Evolutionary conservation across 257 asterid genomes (phyloP), one percentile per base, ranked within the genome.

Genomic region (Nicotiana knightiana): DNA sequence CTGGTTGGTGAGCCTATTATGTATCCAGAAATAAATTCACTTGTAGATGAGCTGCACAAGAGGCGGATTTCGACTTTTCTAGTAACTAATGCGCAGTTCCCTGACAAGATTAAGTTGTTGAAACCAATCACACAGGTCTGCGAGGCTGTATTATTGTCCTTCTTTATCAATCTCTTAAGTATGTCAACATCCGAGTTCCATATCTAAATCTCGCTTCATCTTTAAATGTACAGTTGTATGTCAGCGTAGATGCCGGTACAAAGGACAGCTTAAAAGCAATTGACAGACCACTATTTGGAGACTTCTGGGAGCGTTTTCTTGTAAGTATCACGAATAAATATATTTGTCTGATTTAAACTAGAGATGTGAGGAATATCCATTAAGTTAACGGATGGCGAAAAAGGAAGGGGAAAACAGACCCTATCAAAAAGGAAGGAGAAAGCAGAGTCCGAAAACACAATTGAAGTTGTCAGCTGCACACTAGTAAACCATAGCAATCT

Each of bases 1-100:
- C 97, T 96, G 86, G 98, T 96, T 77, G 98, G 99, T 79, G 99
- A 96, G 85, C 98, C 99, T 79, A 96, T 96, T 85, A 96, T 96
- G 99, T 94, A 96, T 83, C 99, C 98, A 4, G 99, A 94, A 90
- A 96, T 96, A 70, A 96, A 96, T 77, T 32, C 95, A 77, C 97
- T 96, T 30, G 82, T 96, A 53, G 97, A 93, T 64, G 99, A 96
- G 91, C 91, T 96, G 82, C 99, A 94, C 73, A 83, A 85, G 81
- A 92, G 98, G 87, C 86, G 93, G 67, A 94, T 96, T 83, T 96
- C 99, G 2, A 96, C 99, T 87, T 96, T 96, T 85, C 94, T 96
- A 39, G 99, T 94, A 62, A 96, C 99, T 83, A 96, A 96, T 87
- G 99, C 99, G 4, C 99, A 96, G 88, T 96, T 96, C 39, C 99